A percentile compares a stretch with the other conserved stretches of the same genome.
These are phyloP conservation scores for Beta corolliflora DNA, from an alignment of 179 eudicot species.

Conservation along the genomic window DNA sequence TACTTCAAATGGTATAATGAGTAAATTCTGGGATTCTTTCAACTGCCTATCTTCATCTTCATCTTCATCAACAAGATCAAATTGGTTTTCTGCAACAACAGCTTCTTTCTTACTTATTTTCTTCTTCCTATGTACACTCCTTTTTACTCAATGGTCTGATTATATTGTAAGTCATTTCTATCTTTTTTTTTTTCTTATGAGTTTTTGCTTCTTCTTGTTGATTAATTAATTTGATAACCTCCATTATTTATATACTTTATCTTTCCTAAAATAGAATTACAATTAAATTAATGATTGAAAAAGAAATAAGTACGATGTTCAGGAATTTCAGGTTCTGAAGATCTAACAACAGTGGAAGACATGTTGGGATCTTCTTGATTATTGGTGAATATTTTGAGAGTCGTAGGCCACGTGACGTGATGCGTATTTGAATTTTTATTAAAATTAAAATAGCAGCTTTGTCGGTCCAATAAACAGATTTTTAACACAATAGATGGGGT, in stretches of 20 bases:
- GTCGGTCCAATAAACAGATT: too few relatives aligned
- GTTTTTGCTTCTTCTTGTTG: too few relatives aligned
- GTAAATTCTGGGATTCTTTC: background rate
- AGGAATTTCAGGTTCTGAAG: too few relatives aligned
- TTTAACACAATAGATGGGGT: too few relatives aligned
- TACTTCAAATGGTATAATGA: background rate
- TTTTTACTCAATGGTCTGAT: conserved; percentile 7
- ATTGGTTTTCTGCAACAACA: background rate
- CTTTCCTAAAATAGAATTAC: too few relatives aligned
- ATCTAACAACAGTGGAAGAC: too few relatives aligned
- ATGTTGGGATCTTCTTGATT: background rate
- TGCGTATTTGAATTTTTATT: background rate
- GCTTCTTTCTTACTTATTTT: background rate
- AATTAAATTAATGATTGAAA: too few relatives aligned
- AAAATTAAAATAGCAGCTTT: too few relatives aligned
- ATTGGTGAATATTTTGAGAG: background rate
- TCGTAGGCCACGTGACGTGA: conserved; percentile 9
- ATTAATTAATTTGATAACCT: background rate
- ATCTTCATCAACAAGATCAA: conserved; percentile 10
- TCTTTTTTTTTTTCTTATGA: background rate
- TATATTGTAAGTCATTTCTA: conserved; percentile 10
- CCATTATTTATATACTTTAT: too few relatives aligned
- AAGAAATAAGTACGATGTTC: too few relatives aligned
- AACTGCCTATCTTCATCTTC: background rate
- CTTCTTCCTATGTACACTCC: background rate